Evolutionary conservation across 306 rosid species (phyloP), one percentile per base, ranked within the genome.

Genomic region (Corylus americana): DNA sequence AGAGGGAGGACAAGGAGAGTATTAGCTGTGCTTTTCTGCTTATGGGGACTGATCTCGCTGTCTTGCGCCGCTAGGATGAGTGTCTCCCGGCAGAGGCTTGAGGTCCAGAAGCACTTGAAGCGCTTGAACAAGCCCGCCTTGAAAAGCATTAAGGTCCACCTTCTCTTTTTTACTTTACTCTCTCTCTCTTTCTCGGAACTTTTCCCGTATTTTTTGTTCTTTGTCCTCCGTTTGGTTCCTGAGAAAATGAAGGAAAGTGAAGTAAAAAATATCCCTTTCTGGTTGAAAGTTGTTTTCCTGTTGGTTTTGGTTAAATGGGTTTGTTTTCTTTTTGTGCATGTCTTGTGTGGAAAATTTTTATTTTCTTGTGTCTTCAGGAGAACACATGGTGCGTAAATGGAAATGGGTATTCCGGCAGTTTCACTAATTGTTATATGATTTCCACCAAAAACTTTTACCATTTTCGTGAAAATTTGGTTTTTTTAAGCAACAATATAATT

Each of bases 91-190:
- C 98, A 93, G 86, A 90, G 85, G 74, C 88, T 96, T 78, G 98
- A 96, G 74, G 86, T 93, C 42, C 86, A 76, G 73, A 93, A 86
- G 85, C 99, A 91, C 77, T 91, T 96, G 87, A 82, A 88, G 70
- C 98, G 97, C 42, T 82, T 96, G 81, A 96, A 96, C 88, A 96
- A 96, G 76, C 90, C 94, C 54, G 78, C 98, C 79, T 85, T 89
- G 6, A 90, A 93, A 75, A 89, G 86, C 90, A 93, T 96, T 77
- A 76, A 93, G 98, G 97, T 96, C 69, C n/a, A 14, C 37, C 39
- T 0, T 7, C 16, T 71, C 35, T 48, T 71, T 48, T n/a, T 14
- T 1, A 20, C 80, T 58, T 39, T 79, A 13, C 20, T 58, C 7
- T 16, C 47, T 16, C 47, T 39, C 75, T 39, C 75, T 37, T 42